Evolutionary conservation across 2,329 filamentous ascomycete genomes (phyloP).

Genomic region (Beauveria australis): DNA sequence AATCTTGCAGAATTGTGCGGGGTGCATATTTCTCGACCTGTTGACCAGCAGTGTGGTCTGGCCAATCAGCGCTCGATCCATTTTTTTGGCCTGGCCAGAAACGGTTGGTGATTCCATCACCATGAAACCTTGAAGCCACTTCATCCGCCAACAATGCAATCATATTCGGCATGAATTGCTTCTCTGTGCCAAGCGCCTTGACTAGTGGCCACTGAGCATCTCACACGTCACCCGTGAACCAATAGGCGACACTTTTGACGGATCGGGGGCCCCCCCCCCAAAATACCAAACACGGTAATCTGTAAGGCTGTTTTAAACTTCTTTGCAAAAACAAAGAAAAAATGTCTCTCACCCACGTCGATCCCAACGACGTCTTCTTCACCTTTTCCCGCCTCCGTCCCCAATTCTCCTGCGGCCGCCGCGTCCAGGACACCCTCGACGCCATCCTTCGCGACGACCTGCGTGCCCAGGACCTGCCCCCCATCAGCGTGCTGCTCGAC

Average conservation of each 20-base stretch:
- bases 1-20: background rate
- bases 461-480: constrained; percentile 8
- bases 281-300: no score
- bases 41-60: background rate
- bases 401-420: constrained; percentile 11
- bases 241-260: background rate
- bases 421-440: constrained; percentile 10
- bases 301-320: no score
- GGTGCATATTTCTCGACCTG: background rate
- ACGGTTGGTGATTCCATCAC: background rate
- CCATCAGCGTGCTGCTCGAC: constrained; percentile 11
- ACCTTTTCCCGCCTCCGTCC: constrained; percentile 12
- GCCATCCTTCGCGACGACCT: background rate
- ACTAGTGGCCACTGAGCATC: background rate
- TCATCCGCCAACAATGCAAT: background rate
- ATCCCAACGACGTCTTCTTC: constrained; percentile 10
- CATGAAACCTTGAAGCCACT: background rate
- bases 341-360: constrained; percentile 10
- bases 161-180: background rate
- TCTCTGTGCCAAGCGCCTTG: background rate
- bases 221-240: background rate
- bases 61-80: background rate
- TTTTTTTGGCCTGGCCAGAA: background rate
- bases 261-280: no score
- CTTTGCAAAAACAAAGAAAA: background rate